phyloP scores from a whole-genome alignment of 345 rosid species.

The Heritiera littoralis region DNA sequence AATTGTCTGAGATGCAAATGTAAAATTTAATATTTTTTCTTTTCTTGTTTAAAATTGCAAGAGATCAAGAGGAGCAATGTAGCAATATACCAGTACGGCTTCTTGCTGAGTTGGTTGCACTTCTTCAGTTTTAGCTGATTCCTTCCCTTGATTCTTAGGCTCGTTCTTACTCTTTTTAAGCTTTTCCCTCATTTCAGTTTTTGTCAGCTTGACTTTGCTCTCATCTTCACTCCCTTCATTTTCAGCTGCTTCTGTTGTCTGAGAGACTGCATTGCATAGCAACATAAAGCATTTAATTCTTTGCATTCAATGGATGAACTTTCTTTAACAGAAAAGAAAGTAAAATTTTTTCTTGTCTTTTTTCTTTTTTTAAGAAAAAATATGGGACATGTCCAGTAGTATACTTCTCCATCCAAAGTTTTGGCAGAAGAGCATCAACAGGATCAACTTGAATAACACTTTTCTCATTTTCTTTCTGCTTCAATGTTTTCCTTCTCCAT shows the following conservation, averaged over 20 bases:
- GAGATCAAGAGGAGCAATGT: neutral
- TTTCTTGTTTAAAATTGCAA: neutral
- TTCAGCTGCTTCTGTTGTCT: constrained; percentile 28
- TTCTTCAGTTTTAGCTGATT: constrained; percentile 40
- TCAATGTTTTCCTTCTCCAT: constrained; percentile 46
- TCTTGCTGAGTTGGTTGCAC: constrained; percentile 62
- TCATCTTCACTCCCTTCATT: constrained; percentile 31
- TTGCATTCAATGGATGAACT: neutral
- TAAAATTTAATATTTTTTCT: neutral
- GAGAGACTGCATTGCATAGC: constrained; percentile 38
- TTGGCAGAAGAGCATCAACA: constrained; percentile 82
- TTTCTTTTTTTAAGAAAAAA: neutral
- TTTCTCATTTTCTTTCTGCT: constrained; percentile 44
- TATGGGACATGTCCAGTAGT: constrained; percentile 53
- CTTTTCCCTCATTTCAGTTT: constrained; percentile 83
- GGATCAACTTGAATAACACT: constrained; percentile 49
- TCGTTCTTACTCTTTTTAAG: constrained; percentile 75
- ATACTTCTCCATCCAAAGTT: constrained; percentile 72
- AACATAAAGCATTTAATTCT: constrained; percentile 20
- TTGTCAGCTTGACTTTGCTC: constrained; percentile 48
- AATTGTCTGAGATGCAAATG: neutral
- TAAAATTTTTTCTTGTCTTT: neutral
- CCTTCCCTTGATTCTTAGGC: constrained; percentile 66
- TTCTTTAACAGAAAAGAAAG: neutral
- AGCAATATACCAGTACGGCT: constrained; percentile 68